Base-by-base conservation (phyloP, 2,329 filamentous ascomycete species). In the Penicillium digitatum region DNA sequence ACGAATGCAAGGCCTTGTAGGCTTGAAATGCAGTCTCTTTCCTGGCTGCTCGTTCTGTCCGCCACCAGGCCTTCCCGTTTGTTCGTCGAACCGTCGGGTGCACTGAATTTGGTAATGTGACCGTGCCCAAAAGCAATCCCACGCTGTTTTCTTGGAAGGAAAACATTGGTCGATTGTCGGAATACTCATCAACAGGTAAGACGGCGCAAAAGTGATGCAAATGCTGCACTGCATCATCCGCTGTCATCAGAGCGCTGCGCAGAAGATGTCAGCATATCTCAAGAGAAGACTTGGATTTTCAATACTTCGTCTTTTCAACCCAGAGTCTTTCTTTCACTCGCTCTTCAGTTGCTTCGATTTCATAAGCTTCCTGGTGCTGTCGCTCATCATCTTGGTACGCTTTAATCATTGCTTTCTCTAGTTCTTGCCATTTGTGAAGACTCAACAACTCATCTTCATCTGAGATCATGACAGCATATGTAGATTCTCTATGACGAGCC, bases 1-100 rank as follows among this genome's bases (percentile, higher is more conserved):
- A 86, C 8, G 82, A 63, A 66, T 93, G 85, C 0, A 97, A 77
- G 5, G 78, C 78, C 22, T 82, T 73, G 66, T 92, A 96, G 1
- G 91, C 89, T 65, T 89, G 83, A 58, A 95, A 94, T 0, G 90
- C 88, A 1, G 87, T 90, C 70, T 96, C 93, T 66, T 88, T 90
- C 62, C 79, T 85, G 0, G 91, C 90, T 62, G 84, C 85, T 54
- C 79, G 82, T 65, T 94, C 87, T 0, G 85, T 88, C 11, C 62
- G 71, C 91, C 91, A 96, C n/a, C 69, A 59, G 34, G 68, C 59
- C 27, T 70, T 69, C 48, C 87, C 83, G 22, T 73, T 64, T 0
- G 81, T 78, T 37, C 72, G 74, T 16, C 88, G 82, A 10, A 90
- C 71, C 12, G 79, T 70, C 4, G 79, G 74, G n/a, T 88, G 81